Percentiles rank a stretch among this genome's conserved stretches.
Conservation (phyloP, 176 grass and related monocot genomes). For the Musa beccarii region DNA sequence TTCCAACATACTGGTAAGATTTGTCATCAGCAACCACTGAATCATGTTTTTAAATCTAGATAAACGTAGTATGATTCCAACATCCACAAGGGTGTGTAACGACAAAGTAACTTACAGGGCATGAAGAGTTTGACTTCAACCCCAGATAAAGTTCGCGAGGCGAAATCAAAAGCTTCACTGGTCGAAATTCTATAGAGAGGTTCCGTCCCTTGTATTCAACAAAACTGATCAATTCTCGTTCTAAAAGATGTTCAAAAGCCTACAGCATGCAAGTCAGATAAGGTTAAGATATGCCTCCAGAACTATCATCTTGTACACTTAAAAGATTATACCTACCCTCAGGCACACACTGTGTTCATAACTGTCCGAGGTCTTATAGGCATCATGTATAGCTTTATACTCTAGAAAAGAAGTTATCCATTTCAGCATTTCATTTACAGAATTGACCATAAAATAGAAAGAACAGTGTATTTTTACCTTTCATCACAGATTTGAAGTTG, state of each 20-base stretch:
- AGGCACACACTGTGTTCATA: conserved; percentile 59
- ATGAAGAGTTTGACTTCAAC: conserved; percentile 60
- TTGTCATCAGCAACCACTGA: neutral
- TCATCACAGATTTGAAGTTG: conserved; percentile 87
- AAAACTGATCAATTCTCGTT: conserved; percentile 75
- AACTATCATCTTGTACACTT: neutral
- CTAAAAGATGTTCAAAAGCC: conserved; percentile 93
- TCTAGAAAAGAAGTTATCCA: conserved; percentile 35
- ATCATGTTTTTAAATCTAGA: neutral
- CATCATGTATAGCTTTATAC: conserved; percentile 84
- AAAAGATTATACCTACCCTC: conserved; percentile 38
- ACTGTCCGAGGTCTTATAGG: conserved; percentile 91
- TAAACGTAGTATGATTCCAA: neutral
- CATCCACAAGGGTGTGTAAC: neutral
- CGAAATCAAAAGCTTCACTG: conserved; percentile 80
- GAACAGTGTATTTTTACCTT: conserved; percentile 44
- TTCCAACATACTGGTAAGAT: neutral
- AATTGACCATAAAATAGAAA: conserved; percentile 3
- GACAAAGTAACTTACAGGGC: conserved; percentile 53
- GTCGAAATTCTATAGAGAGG: conserved; percentile 50
- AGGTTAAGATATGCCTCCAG: neutral
- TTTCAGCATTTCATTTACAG: conserved; percentile 16
- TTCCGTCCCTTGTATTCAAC: conserved; percentile 56
- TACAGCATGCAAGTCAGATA: conserved; percentile 22
- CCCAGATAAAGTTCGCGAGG: conserved; percentile 52